Evolutionary conservation across 345 rosid genomes (phyloP).

Genomic region (Moricandia arvensis): DNA sequence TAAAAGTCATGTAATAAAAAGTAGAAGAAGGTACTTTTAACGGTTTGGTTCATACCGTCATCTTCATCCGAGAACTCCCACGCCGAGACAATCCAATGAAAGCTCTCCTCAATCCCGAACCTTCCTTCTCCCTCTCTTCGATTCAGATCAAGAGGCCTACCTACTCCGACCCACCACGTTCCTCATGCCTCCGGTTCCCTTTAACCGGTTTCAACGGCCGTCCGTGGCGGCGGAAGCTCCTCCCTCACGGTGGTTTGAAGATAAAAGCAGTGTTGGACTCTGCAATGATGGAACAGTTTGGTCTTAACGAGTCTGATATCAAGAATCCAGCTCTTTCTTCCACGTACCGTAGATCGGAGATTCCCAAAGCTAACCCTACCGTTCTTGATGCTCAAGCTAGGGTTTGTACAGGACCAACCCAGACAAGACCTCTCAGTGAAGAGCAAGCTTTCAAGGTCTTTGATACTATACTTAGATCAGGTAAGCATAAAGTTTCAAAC

Average conservation of each 20-base stretch:
- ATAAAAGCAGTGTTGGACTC: conserved; percentile 48
- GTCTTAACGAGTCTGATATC: conserved; percentile 57
- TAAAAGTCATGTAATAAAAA: neutral
- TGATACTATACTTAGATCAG: conserved; percentile 78
- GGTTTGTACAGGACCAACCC: conserved; percentile 96
- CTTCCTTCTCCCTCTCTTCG: conserved; percentile 39
- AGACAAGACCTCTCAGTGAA: conserved; percentile 71
- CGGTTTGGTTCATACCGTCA: neutral
- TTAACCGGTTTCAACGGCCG: neutral
- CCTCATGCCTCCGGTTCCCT: conserved; percentile 37
- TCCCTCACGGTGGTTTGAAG: conserved; percentile 24
- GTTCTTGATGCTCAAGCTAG: conserved; percentile 93
- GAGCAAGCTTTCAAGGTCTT: conserved; percentile 74
- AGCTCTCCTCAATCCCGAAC: conserved; percentile 48
- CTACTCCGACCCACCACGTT: conserved; percentile 1
- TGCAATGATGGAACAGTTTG: conserved; percentile 52
- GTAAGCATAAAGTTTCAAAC: conserved; percentile 33
- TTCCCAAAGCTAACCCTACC: conserved; percentile 74
- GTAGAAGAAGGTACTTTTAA: neutral
- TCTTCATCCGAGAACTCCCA: conserved; percentile 8
- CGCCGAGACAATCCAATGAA: conserved; percentile 45
- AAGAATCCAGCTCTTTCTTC: conserved; percentile 71
- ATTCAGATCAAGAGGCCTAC: conserved; percentile 31
- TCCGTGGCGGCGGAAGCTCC: conserved; percentile 36
- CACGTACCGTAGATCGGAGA: conserved; percentile 60